These are phyloP conservation scores for Alternaria dauci DNA, from an alignment of 2,329 filamentous ascomycete species.

Conservation along the genomic window DNA sequence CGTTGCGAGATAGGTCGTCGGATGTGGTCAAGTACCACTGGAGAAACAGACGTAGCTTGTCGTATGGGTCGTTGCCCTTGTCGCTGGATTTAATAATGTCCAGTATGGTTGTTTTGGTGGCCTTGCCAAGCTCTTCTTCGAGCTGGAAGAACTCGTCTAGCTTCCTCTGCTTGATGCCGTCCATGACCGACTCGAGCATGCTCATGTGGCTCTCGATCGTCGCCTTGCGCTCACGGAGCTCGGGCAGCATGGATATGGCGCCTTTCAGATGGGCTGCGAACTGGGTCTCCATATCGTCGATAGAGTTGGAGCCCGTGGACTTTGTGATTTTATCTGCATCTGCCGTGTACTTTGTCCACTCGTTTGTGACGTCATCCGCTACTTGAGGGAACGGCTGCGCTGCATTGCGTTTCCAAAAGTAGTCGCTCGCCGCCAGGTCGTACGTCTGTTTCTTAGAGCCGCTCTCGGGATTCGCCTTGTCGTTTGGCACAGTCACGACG, in stretches of 20 bases:
- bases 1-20: slow-evolving; percentile 80
- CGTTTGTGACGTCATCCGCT: slow-evolving; percentile 92
- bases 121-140: slow-evolving; percentile 92
- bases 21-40: slow-evolving; percentile 94
- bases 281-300: slow-evolving; percentile 91
- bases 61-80: slow-evolving; percentile 83
- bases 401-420: slow-evolving; percentile 96
- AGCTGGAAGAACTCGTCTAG: slow-evolving; percentile 96
- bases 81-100: slow-evolving; percentile 82
- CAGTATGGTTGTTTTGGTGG: slow-evolving; percentile 72
- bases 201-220: slow-evolving; percentile 88
- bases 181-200: slow-evolving; percentile 70
- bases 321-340: slow-evolving; percentile 93
- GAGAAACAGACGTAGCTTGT: slow-evolving; percentile 93
- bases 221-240: slow-evolving; percentile 87
- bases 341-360: slow-evolving; percentile 93
- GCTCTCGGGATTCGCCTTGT: slow-evolving; percentile 77
- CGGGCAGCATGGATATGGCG: slow-evolving; percentile 90
- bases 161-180: slow-evolving; percentile 67
- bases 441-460: slow-evolving; percentile 87
- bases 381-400: slow-evolving; percentile 54
- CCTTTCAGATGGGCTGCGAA: slow-evolving; percentile 95
- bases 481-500: slow-evolving; percentile 83
- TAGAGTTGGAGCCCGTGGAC: slow-evolving; percentile 89
- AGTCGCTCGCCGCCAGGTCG: slow-evolving; percentile 88